These are phyloP conservation scores for Waltergamsia citrina DNA, from an alignment of 2,329 filamentous ascomycete genomes.

Conservation along the genomic window DNA sequence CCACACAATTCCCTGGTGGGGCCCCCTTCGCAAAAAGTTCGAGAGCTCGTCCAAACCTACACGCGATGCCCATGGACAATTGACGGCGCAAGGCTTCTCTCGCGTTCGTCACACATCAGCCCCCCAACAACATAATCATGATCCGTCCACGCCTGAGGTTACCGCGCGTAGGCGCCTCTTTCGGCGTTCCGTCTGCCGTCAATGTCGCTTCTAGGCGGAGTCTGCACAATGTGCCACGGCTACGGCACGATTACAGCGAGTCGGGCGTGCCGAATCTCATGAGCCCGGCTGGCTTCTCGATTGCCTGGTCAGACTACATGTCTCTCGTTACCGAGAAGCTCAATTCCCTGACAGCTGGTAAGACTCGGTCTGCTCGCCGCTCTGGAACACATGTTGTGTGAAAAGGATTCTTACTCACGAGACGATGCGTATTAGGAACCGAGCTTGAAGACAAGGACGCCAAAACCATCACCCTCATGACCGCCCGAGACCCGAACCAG, in stretches of 20 bases:
- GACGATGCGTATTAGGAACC: constrained; percentile 45
- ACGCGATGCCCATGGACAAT: not conserved
- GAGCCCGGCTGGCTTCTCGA: constrained; percentile 56
- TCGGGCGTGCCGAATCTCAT: constrained; percentile 60
- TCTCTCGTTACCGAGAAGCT: constrained; percentile 62
- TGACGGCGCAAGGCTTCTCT: not conserved
- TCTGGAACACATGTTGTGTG: constrained; percentile 5
- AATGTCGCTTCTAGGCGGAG: constrained; percentile 25
- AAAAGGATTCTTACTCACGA: constrained; percentile 1
- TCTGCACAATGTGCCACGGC: constrained; percentile 35
- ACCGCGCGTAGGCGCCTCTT: constrained; percentile 30
- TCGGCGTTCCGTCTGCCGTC: constrained; percentile 22
- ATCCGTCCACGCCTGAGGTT: constrained; percentile 44
- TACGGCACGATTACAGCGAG: constrained; percentile 34
- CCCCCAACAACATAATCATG: constrained; percentile 21
- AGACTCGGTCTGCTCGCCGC: constrained; percentile 10
- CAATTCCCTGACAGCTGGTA: constrained; percentile 66
- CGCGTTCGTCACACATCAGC: not conserved
- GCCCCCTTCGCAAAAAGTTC: constrained; percentile 4
- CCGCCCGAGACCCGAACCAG: constrained; percentile 67
- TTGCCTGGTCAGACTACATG: constrained; percentile 82
- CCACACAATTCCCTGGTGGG: not conserved
- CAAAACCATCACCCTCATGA: constrained; percentile 62
- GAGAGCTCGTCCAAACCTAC: constrained; percentile 1
- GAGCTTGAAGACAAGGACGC: constrained; percentile 50